These are phyloP conservation scores for Macrophomina tecta DNA, from an alignment of 2,329 filamentous ascomycete species.

Conservation along the genomic window DNA sequence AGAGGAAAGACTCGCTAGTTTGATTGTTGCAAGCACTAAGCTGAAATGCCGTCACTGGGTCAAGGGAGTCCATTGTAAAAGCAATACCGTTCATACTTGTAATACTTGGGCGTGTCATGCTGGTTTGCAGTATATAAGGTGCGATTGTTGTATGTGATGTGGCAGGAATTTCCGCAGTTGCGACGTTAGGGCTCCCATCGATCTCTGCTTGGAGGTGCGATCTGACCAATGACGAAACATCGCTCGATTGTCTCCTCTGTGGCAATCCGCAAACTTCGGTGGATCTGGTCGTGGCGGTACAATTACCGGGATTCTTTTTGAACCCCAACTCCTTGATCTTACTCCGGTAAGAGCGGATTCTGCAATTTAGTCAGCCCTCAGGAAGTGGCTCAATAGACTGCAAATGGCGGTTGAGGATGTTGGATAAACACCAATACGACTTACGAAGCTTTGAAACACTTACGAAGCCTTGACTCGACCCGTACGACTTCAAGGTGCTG, in stretches of 20 bases:
- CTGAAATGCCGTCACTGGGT: neutral
- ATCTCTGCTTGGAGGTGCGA: neutral
- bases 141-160: neutral
- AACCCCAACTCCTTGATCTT: conserved; percentile 1
- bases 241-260: neutral
- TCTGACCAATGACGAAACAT: neutral
- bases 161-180: neutral
- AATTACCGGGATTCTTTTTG: neutral
- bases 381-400: neutral
- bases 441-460: conserved; percentile 6
- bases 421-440: neutral
- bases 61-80: neutral
- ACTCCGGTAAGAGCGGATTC: neutral
- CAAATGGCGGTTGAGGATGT: too few relatives aligned
- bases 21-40: neutral
- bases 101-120: neutral
- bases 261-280: neutral
- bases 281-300: neutral
- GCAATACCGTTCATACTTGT: neutral
- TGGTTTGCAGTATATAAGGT: neutral
- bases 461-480: neutral
- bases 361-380: neutral
- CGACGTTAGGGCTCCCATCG: too few relatives aligned
- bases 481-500: neutral
- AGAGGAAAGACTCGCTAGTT: neutral